Conservation (phyloP, 768 basidiomycete genomes). For the Amanita subjunquillea region DNA sequence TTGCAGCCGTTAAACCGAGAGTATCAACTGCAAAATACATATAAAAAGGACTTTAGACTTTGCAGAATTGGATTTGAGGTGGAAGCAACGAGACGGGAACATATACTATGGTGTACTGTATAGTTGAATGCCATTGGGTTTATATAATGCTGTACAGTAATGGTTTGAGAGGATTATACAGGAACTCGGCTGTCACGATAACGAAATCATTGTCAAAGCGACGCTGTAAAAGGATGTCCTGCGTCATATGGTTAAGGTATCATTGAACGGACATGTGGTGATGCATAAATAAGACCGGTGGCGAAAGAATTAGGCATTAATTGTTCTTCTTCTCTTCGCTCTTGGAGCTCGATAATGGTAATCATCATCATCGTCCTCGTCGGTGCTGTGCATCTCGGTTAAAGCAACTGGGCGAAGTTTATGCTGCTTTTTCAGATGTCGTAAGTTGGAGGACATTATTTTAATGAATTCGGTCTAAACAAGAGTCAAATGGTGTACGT, state of each 20-base stretch:
- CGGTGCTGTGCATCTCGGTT: constrained; percentile 30
- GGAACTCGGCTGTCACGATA: not conserved
- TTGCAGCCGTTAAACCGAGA: constrained; percentile 34
- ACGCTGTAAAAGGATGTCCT: not conserved
- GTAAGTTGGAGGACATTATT: constrained; percentile 45
- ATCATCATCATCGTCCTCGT: constrained; percentile 42
- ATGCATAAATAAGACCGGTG: not conserved
- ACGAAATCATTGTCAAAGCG: constrained; percentile 2
- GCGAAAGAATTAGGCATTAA: constrained; percentile 4
- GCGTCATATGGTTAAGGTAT: constrained; percentile 1
- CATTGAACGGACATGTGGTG: not conserved
- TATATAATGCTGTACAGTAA: not conserved
- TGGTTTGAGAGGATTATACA: not conserved
- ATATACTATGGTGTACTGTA: constrained; percentile 29
- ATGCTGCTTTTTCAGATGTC: constrained; percentile 45
- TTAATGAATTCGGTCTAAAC: constrained; percentile 61
- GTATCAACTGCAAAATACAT: constrained; percentile 14
- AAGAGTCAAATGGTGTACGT: not conserved
- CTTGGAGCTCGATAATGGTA: constrained; percentile 23
- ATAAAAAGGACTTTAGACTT: constrained; percentile 13
- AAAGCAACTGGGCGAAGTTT: constrained; percentile 22
- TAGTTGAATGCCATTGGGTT: constrained; percentile 9
- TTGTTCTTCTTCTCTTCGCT: constrained; percentile 23
- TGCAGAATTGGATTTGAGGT: constrained; percentile 15
- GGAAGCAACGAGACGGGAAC: constrained; percentile 27